Percentiles rank a stretch among this genome's conserved stretches.
Conservation (phyloP, 495 filamentous ascomycete species). For the Gamarada debralockiae region DNA sequence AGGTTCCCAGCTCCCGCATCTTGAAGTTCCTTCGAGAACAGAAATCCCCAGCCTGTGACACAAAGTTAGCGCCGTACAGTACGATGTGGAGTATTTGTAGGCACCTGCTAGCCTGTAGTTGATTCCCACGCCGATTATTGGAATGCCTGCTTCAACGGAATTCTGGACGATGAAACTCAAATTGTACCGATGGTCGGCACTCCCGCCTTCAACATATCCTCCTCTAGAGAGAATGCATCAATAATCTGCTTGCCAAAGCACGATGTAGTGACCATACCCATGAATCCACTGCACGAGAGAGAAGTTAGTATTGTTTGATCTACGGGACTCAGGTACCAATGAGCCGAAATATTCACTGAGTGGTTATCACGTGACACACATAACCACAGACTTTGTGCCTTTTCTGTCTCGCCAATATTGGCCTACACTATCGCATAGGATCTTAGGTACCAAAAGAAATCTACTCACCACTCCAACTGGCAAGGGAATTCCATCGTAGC, state of each 20-base stretch:
- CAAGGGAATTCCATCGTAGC: conserved; percentile 28
- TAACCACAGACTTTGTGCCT: too few species aligned
- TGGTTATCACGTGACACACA: too few species aligned
- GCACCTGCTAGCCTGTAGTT: conserved; percentile 50
- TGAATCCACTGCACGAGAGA: not conserved
- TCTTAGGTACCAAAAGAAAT: too few species aligned
- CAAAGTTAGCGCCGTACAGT: too few species aligned
- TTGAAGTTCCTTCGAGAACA: conserved; percentile 42
- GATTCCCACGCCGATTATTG: conserved; percentile 56
- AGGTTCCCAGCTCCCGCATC: conserved; percentile 53
- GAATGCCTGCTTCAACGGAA: conserved; percentile 34
- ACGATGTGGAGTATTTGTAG: too few species aligned
- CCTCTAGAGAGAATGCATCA: conserved; percentile 46
- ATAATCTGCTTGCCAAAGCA: not conserved
- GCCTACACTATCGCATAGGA: too few species aligned
- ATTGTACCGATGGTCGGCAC: conserved; percentile 43
- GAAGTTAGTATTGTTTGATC: not conserved
- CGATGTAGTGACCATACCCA: not conserved
- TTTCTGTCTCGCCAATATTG: too few species aligned
- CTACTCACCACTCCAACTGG: conserved; percentile 18
- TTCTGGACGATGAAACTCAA: conserved; percentile 43
- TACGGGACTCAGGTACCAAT: too few species aligned
- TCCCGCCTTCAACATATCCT: conserved; percentile 45
- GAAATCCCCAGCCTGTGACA: conserved; percentile 64
- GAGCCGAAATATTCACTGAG: too few species aligned